Base-by-base conservation (phyloP, 139 green algal species). In the Chlamydomonas incerta region DNA sequence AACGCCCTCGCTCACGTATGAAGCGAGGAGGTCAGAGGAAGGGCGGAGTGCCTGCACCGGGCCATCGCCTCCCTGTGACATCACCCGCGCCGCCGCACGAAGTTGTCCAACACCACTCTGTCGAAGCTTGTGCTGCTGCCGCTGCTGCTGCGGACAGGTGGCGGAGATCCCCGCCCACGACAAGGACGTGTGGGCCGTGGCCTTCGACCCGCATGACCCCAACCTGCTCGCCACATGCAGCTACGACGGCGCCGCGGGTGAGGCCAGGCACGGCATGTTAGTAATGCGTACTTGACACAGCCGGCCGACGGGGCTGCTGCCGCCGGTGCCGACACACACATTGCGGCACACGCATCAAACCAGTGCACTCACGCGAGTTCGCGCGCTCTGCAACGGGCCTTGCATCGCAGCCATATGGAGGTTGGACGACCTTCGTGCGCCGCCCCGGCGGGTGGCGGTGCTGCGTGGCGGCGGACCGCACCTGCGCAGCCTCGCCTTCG, bases 131-230 rank as follows among this genome's bases (percentile, higher is more conserved):
- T 57, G 50, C 50, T 57, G 50, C 50, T 57, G 50, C 50, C 14
- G 50, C 50, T 57, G 50, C 50, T 57, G 50, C 50, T 57, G 50
- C 50, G 10, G 50, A 10, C 31, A 83, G 76, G 35, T 71, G 31
- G 76, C 76, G 14, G 62, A 74, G 18, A n/a, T 73, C 41, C 29
- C 2, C 6, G 76, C 62, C 5, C 76, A 73, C 60, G 62, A 83
- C 0, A 23, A 52, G 37, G 76, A 83, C 62, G 62, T 73, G 76
- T 73, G 62, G 37, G 24, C 17, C 3, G 76, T 83, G 14, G 62
- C 76, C 33, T 83, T 83, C 46, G 76, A 83, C 76, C 76, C 76
- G 3, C 21, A 28, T 11, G 41, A 47, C 63, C 35, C 31, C 74
- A 73, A 73, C 76, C 23, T 83, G 35, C 63, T 83, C 18, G 76